These are phyloP conservation scores for Ogataea henricii DNA, from an alignment of 805 yeast species.

Conservation along the genomic window DNA sequence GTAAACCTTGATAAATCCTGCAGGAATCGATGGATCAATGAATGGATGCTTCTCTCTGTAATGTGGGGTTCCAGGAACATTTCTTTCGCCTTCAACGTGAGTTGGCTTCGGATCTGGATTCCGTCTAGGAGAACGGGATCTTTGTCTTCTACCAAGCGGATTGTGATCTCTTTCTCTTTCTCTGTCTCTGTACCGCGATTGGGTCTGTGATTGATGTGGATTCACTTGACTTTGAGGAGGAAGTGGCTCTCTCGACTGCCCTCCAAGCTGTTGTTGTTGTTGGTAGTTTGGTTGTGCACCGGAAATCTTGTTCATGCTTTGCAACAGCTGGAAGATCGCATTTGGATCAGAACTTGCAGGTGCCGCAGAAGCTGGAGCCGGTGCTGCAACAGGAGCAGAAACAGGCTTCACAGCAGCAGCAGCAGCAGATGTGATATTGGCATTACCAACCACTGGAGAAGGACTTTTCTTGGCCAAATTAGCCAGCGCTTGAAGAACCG, in stretches of 20 bases:
- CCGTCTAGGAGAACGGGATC: conserved; percentile 55
- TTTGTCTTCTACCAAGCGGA: conserved; percentile 46
- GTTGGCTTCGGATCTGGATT: conserved; percentile 32
- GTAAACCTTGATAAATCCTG: conserved; percentile 76
- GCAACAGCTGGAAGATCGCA: conserved; percentile 54
- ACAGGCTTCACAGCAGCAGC: background rate
- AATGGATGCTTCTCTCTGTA: conserved; percentile 74
- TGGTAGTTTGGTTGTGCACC: conserved; percentile 26
- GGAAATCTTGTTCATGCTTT: conserved; percentile 44
- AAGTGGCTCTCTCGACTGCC: conserved; percentile 14
- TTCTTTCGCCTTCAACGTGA: conserved; percentile 56
- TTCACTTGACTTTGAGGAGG: conserved; percentile 26
- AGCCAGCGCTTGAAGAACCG: conserved; percentile 70
- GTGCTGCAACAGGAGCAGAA: background rate
- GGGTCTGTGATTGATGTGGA: conserved; percentile 13
- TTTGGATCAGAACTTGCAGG: conserved; percentile 36
- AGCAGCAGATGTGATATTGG: conserved; percentile 35
- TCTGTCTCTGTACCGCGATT: conserved; percentile 28
- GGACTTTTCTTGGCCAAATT: conserved; percentile 54
- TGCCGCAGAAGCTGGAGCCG: conserved; percentile 13
- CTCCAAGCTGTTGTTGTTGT: conserved; percentile 24
- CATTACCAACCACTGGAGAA: conserved; percentile 34
- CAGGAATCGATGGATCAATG: conserved; percentile 70
- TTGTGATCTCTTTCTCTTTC: conserved; percentile 35
- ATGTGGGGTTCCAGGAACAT: conserved; percentile 71